Conservation (phyloP, 2,329 filamentous ascomycete genomes). For the Colletotrichum sp. region DNA sequence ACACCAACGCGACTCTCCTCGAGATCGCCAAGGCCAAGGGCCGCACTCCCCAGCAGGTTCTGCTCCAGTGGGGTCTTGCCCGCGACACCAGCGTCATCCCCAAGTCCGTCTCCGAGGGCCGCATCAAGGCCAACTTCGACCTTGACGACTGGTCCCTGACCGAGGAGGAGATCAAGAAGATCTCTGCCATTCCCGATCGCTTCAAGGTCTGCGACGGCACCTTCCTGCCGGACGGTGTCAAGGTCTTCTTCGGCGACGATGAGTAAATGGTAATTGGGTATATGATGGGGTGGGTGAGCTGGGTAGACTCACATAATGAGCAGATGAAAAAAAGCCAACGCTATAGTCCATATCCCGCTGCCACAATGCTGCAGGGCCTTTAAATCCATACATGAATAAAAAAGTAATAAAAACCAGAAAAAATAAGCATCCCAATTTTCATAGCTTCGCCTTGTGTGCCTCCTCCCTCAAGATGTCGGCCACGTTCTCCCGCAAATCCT, state of each 20-base stretch:
- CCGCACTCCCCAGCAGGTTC: constrained; percentile 75
- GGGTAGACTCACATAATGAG: constrained; percentile 10
- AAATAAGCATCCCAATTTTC: constrained; percentile 17
- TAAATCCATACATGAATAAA: constrained; percentile 10
- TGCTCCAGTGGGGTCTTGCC: constrained; percentile 81
- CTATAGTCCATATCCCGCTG: neutral
- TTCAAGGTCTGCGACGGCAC: constrained; percentile 83
- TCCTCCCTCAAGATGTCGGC: constrained; percentile 45
- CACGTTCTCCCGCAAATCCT: constrained; percentile 54
- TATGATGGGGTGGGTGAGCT: neutral
- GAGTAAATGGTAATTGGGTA: constrained; percentile 55
- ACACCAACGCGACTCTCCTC: constrained; percentile 68
- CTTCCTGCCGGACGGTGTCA: constrained; percentile 68
- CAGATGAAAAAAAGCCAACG: neutral
- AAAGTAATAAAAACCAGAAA: neutral
- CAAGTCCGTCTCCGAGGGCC: constrained; percentile 76
- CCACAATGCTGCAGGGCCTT: neutral
- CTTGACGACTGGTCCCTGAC: constrained; percentile 76
- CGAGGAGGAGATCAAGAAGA: constrained; percentile 71
- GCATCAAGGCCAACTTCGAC: constrained; percentile 79
- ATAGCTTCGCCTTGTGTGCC: constrained; percentile 41
- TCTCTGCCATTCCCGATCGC: constrained; percentile 72
- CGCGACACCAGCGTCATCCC: constrained; percentile 85
- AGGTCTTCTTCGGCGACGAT: constrained; percentile 85
- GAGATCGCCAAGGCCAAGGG: constrained; percentile 69